phyloP scores from a whole-genome alignment of 352 stramenopile species.

The Globisporangium mamillatum region DNA sequence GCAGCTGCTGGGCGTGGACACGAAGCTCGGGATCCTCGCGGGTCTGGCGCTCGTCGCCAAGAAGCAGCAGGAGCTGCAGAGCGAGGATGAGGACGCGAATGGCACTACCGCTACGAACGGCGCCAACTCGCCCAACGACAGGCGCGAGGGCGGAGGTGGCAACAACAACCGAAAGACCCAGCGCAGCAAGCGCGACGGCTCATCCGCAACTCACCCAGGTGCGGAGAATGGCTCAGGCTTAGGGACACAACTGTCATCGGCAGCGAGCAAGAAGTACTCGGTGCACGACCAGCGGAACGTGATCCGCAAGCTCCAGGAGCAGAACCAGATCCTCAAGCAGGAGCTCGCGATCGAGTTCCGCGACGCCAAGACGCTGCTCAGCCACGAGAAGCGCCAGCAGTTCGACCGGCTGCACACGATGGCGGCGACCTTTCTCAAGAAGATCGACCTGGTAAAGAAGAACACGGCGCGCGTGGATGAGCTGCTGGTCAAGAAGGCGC shows the following conservation, averaged over 20 bases:
- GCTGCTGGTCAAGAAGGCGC: conserved; percentile 38
- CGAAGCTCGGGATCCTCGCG: conserved; percentile 56
- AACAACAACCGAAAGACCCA: conserved; percentile 7
- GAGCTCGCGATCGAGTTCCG: conserved; percentile 69
- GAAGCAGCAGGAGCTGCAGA: conserved; percentile 27
- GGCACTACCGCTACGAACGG: neutral
- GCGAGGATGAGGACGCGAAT: conserved; percentile 23
- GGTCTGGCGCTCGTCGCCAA: conserved; percentile 41
- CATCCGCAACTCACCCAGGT: neutral
- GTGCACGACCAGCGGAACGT: conserved; percentile 67
- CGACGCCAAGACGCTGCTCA: conserved; percentile 49
- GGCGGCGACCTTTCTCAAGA: conserved; percentile 42
- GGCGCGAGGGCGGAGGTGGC: conserved; percentile 6
- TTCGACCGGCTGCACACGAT: conserved; percentile 59
- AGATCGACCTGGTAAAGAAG: conserved; percentile 43
- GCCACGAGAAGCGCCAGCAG: conserved; percentile 48
- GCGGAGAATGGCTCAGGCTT: neutral
- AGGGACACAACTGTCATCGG: neutral
- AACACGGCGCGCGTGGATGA: conserved; percentile 47
- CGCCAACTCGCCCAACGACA: conserved; percentile 5
- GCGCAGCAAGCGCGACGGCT: conserved; percentile 10
- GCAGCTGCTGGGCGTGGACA: conserved; percentile 37
- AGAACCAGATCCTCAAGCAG: conserved; percentile 73
- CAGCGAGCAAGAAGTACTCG: conserved; percentile 37
- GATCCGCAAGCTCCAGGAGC: conserved; percentile 69